Conservation (phyloP, 352 stramenopile genomes). For the Phytophthora idaei region DNA sequence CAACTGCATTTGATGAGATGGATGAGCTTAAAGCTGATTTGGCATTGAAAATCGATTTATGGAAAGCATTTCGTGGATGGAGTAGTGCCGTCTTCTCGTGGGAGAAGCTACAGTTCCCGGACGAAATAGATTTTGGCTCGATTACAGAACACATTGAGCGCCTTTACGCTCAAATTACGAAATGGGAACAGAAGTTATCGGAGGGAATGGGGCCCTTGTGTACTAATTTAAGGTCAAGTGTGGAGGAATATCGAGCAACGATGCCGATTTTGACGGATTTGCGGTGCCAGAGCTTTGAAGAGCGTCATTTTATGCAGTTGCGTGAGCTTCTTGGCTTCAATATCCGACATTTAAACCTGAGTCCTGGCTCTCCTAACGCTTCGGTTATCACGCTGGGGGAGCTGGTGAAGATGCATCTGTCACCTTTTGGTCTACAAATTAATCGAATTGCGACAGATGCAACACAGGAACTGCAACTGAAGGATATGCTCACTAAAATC, state of each 20-base stretch:
- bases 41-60: slow-evolving; percentile 80
- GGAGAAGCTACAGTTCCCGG: slow-evolving; percentile 58
- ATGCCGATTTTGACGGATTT: slow-evolving; percentile 80
- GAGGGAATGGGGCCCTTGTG: slow-evolving; percentile 55
- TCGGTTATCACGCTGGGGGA: slow-evolving; percentile 74
- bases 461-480: slow-evolving; percentile 85
- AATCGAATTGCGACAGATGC: slow-evolving; percentile 86
- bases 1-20: slow-evolving; percentile 85
- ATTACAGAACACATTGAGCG: slow-evolving; percentile 73
- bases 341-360: slow-evolving; percentile 45
- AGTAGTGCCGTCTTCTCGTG: slow-evolving; percentile 47
- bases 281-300: slow-evolving; percentile 61
- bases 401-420: slow-evolving; percentile 83
- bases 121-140: slow-evolving; percentile 64
- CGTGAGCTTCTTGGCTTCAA: slow-evolving; percentile 78
- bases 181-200: slow-evolving; percentile 59
- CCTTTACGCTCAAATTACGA: slow-evolving; percentile 59
- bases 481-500: slow-evolving; percentile 92
- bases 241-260: slow-evolving; percentile 85
- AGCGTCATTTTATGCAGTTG: slow-evolving; percentile 64
- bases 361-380: slow-evolving; percentile 1
- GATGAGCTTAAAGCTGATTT: slow-evolving; percentile 74
- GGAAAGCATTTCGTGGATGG: slow-evolving; percentile 81
- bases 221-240: slow-evolving; percentile 66
- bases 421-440: slow-evolving; percentile 76